phyloP scores from a whole-genome alignment of 2,329 filamentous ascomycete species.

The Emmonsia crescens region DNA sequence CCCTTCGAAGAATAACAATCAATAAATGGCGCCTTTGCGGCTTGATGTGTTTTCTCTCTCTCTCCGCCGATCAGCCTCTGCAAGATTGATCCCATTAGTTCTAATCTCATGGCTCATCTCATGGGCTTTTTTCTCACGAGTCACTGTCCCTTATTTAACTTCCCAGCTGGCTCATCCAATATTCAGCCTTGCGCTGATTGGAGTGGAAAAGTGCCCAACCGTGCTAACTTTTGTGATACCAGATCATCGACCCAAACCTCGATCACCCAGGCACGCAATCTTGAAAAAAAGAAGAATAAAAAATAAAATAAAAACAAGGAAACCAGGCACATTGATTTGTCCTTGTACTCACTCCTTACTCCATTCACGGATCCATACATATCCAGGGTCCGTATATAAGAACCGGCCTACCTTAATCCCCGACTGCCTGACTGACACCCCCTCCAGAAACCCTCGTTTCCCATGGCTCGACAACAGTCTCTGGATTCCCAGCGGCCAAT shows the following conservation, averaged over 20 bases:
- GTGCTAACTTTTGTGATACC: not conserved
- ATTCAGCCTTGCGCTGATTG: not conserved
- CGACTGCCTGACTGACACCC: not conserved
- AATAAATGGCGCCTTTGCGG: not conserved
- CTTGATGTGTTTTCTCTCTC: not conserved
- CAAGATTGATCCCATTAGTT: not conserved
- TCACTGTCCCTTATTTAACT: not conserved
- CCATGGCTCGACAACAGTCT: conserved; percentile 33
- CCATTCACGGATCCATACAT: not conserved
- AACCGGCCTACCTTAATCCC: not conserved
- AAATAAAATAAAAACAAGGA: not conserved
- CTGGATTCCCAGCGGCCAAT: conserved; percentile 46
- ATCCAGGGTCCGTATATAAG: not conserved
- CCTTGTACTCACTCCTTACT: not conserved
- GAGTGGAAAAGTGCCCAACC: not conserved
- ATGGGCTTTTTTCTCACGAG: not conserved
- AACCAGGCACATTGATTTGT: not conserved
- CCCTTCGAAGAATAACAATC: not conserved
- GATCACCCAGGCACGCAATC: not conserved
- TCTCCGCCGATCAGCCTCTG: not conserved
- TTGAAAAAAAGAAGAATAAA: not conserved
- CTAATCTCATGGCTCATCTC: not conserved
- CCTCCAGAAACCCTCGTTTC: not conserved
- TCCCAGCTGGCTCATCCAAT: not conserved
- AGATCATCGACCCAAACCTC: not conserved